Conservation (phyloP, 371 early-diverging fungal genomes). For the Smittium culicis region DNA sequence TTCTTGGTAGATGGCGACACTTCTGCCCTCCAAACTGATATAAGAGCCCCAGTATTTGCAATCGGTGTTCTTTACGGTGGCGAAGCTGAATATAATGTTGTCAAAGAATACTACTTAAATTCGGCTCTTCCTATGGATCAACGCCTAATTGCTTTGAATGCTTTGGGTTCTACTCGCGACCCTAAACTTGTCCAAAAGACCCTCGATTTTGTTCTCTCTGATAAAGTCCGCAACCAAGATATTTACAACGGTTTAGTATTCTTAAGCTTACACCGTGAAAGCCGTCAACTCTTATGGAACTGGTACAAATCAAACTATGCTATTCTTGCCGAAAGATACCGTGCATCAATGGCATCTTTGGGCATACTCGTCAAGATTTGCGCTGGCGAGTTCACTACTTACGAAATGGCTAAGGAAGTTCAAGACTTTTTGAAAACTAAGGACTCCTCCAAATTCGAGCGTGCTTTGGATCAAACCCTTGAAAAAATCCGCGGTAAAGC, state of each 20-base stretch:
- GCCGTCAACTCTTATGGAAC: constrained; percentile 58
- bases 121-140: constrained; percentile 47
- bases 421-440: constrained; percentile 59
- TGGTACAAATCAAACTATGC: constrained; percentile 64
- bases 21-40: constrained; percentile 62
- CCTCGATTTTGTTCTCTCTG: constrained; percentile 48
- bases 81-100: constrained; percentile 56
- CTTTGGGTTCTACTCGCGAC: constrained; percentile 57
- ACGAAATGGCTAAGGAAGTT: constrained; percentile 48
- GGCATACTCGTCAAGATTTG: constrained; percentile 51
- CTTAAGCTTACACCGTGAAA: constrained; percentile 13
- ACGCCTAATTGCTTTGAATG: constrained; percentile 55
- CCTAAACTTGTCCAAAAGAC: constrained; percentile 36
- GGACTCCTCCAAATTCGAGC: constrained; percentile 53
- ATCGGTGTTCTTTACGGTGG: constrained; percentile 56
- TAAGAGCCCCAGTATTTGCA: constrained; percentile 64
- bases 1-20: constrained; percentile 31
- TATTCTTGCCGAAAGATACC: constrained; percentile 47
- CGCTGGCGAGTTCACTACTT: constrained; percentile 51
- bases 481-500: constrained; percentile 68
- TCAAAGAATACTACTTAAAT: constrained; percentile 58
- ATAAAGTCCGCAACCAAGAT: constrained; percentile 70
- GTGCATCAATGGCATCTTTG: constrained; percentile 54
- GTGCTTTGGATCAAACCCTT: constrained; percentile 66
- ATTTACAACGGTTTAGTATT: constrained; percentile 32